These are phyloP conservation scores for Verbena officinalis DNA, from an alignment of 257 asterid species.

Conservation along the genomic window DNA sequence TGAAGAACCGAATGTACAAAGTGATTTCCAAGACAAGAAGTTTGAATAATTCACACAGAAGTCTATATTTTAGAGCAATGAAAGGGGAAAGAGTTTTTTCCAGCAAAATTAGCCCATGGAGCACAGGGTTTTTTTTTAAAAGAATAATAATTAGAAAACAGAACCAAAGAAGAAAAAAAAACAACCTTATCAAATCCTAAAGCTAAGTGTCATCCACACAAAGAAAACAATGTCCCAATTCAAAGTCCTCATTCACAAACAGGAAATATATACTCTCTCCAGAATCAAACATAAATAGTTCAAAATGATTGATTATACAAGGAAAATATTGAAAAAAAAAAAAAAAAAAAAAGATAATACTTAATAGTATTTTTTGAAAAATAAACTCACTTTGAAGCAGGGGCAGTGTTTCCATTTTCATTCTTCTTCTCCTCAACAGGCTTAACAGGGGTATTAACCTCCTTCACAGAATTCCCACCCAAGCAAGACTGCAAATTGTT, in stretches of 20 bases:
- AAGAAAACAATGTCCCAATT: background rate
- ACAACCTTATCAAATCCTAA: constrained; percentile 21
- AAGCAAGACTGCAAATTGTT: constrained; percentile 12
- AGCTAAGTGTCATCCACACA: constrained; percentile 16
- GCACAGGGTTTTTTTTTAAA: too few relatives aligned
- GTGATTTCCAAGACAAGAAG: constrained; percentile 6
- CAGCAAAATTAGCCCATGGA: background rate
- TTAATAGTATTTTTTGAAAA: too few relatives aligned
- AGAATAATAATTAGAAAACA: background rate
- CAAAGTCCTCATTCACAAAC: background rate
- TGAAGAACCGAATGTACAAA: constrained; percentile 12
- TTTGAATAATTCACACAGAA: constrained; percentile 1
- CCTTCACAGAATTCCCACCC: constrained; percentile 35
- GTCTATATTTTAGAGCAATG: background rate
- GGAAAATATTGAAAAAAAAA: background rate
- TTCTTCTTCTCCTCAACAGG: constrained; percentile 53
- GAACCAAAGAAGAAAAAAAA: background rate
- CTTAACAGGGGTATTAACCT: constrained; percentile 34
- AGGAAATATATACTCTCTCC: constrained; percentile 3
- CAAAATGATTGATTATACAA: background rate
- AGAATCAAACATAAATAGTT: background rate
- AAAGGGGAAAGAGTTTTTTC: background rate
- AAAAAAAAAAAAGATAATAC: background rate
- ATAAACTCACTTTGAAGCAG: constrained; percentile 66
- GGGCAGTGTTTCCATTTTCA: constrained; percentile 41